Evolutionary conservation across 2,329 filamentous ascomycete species (phyloP).

Genomic region (Talaromyces sp.): DNA sequence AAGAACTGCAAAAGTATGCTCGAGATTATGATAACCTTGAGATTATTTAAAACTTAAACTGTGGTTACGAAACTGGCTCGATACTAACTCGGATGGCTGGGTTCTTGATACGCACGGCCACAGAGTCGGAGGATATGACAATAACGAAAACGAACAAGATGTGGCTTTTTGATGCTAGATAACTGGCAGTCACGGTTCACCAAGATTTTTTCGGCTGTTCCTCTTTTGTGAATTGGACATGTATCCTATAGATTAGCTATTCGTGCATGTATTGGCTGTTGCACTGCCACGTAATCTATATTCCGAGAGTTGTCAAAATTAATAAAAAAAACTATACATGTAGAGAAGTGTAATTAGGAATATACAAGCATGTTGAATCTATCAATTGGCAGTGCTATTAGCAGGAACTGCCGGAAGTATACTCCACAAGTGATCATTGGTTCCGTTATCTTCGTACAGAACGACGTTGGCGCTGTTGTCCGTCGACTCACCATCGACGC

Average conservation of each 20-base stretch:
- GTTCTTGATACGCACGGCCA: slow-evolving; percentile 22
- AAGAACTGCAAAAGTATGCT: not conserved
- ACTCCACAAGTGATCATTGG: not conserved
- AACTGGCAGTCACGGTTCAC: too few relatives aligned
- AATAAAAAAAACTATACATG: not conserved
- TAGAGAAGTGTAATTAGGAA: not conserved
- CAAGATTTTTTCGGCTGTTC: too few relatives aligned
- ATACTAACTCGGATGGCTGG: slow-evolving; percentile 28
- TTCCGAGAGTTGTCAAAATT: not conserved
- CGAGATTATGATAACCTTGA: slow-evolving; percentile 27
- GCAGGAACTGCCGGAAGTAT: not conserved
- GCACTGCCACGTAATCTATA: not conserved
- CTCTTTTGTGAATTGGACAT: too few relatives aligned
- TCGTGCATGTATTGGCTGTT: too few relatives aligned
- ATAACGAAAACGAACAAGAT: slow-evolving; percentile 20
- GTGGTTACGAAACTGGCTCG: slow-evolving; percentile 20
- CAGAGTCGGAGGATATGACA: slow-evolving; percentile 19
- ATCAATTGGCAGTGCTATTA: not conserved
- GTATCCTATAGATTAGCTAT: too few relatives aligned
- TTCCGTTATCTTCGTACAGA: not conserved
- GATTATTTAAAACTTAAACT: slow-evolving; percentile 21
- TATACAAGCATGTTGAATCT: not conserved
- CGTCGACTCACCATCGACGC: not conserved
- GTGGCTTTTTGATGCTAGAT: slow-evolving; percentile 25
- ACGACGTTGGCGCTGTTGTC: not conserved